Evolutionary conservation across 306 rosid genomes (phyloP).

Genomic region (Rosa lucieae): DNA sequence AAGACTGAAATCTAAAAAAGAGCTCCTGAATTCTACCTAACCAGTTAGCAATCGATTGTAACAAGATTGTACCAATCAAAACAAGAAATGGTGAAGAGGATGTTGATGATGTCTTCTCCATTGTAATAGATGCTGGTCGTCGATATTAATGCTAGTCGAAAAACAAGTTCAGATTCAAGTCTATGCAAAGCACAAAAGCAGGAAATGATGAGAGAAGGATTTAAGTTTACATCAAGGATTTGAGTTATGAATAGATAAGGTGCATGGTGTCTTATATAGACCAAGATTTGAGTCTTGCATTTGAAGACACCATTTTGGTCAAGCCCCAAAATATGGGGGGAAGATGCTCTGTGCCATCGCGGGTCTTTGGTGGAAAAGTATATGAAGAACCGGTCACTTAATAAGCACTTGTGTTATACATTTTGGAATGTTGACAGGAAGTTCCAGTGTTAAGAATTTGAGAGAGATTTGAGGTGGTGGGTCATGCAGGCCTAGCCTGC

Average conservation of each 20-base stretch:
- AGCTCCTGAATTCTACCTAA: neutral
- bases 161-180: slow-evolving; percentile 18
- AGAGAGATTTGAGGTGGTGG: neutral
- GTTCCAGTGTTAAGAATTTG: neutral
- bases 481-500: slow-evolving; percentile 13
- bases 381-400: slow-evolving; percentile 10
- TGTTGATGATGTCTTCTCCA: slow-evolving; percentile 22
- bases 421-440: neutral
- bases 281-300: neutral
- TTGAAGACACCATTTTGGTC: slow-evolving; percentile 15
- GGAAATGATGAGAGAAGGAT: slow-evolving; percentile 24
- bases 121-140: slow-evolving; percentile 22
- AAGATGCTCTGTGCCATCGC: slow-evolving; percentile 32
- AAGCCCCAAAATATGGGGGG: slow-evolving; percentile 19
- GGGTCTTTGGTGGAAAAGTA: slow-evolving; percentile 6
- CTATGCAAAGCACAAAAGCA: neutral
- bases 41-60: slow-evolving; percentile 5
- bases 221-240: neutral
- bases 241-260: neutral
- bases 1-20: slow-evolving; percentile 25
- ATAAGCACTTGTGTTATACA: neutral
- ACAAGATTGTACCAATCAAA: slow-evolving; percentile 11
- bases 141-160: neutral
- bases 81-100: slow-evolving; percentile 23
- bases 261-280: slow-evolving; percentile 10